phyloP scores from a whole-genome alignment of 176 grass and related monocot genomes.

The Avena atlantica region DNA sequence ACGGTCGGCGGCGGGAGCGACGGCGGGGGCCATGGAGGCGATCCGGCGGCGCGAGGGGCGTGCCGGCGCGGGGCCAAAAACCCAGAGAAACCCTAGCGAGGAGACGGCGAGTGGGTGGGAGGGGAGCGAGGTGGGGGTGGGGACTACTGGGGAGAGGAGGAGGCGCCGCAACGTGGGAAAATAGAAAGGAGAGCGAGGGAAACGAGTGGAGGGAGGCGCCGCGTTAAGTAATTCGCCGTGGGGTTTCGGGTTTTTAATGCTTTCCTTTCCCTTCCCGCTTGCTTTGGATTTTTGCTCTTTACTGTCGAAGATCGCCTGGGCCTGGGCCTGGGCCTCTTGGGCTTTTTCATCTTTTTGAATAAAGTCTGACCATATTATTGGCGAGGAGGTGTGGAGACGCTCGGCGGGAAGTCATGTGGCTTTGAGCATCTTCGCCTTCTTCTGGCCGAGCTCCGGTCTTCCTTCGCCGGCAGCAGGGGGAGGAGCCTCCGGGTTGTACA shows the following conservation, averaged over 20 bases:
- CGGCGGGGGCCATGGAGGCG: constrained; percentile 56
- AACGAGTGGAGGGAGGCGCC: constrained; percentile 36
- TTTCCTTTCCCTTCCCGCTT: constrained; percentile 11
- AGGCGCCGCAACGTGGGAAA: constrained; percentile 14
- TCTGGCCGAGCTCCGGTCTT: no score
- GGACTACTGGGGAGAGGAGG: background rate
- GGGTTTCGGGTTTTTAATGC: constrained; percentile 1
- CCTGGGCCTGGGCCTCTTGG: background rate
- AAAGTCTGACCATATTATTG: no score
- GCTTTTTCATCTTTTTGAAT: no score
- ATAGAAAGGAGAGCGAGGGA: constrained; percentile 33
- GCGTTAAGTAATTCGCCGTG: background rate
- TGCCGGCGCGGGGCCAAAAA: constrained; percentile 43
- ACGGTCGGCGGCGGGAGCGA: constrained; percentile 62
- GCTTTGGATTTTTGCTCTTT: constrained; percentile 30
- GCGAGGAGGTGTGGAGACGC: no score
- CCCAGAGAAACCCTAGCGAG: constrained; percentile 56
- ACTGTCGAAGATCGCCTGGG: background rate
- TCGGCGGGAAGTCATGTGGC: no score
- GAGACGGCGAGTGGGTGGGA: constrained; percentile 4
- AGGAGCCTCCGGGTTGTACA: no score
- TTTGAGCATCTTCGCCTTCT: no score
- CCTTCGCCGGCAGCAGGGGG: no score
- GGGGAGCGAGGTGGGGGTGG: background rate
- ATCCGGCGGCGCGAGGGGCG: constrained; percentile 16